Evolutionary conservation across 192 early-diverging fungal species (phyloP).

Genomic region (Radiomyces spectabilis): DNA sequence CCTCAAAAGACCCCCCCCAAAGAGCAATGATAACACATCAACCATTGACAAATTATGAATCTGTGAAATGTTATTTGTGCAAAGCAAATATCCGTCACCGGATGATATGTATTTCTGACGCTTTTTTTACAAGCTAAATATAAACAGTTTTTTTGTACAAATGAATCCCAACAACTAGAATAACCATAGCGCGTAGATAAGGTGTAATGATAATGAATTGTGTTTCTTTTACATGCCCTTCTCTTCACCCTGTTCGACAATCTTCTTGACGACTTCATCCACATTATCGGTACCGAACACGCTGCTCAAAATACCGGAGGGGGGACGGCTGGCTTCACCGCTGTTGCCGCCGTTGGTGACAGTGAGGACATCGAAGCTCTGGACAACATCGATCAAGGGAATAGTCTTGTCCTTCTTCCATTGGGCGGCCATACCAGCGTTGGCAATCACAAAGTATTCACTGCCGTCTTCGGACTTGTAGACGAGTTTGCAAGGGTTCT

Average conservation of each 20-base stretch:
- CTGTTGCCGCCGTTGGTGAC: conserved; percentile 16
- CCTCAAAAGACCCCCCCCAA: too few species aligned
- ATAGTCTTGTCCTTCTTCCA: conserved; percentile 28
- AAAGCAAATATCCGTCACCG: too few species aligned
- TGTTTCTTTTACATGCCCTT: conserved; percentile 19
- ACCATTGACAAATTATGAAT: too few species aligned
- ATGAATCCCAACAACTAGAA: too few species aligned
- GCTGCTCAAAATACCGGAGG: conserved; percentile 21
- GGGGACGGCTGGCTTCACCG: conserved; percentile 19
- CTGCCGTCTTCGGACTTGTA: conserved; percentile 18
- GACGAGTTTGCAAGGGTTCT: conserved; percentile 8
- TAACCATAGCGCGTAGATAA: too few species aligned
- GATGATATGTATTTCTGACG: too few species aligned
- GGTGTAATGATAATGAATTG: too few species aligned
- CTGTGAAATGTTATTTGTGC: too few species aligned
- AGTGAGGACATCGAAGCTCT: conserved; percentile 27
- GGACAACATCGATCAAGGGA: conserved; percentile 28
- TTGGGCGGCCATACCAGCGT: conserved; percentile 11
- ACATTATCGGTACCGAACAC: conserved; percentile 21
- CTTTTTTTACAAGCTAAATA: too few species aligned
- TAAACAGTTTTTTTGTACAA: too few species aligned
- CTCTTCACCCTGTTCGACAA: conserved; percentile 20
- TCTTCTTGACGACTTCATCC: conserved; percentile 23
- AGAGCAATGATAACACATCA: too few species aligned
- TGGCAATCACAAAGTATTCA: conserved; percentile 29